phyloP scores from a whole-genome alignment of 192 early-diverging fungal species.

The Coemansia sp. region DNA sequence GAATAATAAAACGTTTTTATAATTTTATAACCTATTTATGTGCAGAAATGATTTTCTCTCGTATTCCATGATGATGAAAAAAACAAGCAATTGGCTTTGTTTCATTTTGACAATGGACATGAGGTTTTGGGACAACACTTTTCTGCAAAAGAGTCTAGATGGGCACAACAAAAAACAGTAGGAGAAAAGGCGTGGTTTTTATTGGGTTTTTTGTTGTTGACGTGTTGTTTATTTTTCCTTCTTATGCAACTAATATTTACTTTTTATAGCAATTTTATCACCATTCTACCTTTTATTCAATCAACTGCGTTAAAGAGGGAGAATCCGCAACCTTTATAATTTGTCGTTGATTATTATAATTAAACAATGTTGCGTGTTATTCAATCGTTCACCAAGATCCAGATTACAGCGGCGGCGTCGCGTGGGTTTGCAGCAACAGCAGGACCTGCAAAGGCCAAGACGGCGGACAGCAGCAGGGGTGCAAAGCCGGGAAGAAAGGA shows the following conservation, averaged over 20 bases:
- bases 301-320: too few species aligned
- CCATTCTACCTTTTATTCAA: too few species aligned
- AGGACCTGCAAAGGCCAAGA: neutral
- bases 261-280: neutral
- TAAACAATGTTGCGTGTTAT: constrained; percentile 17
- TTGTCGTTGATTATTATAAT: too few species aligned
- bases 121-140: neutral
- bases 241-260: neutral
- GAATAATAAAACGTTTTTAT: neutral
- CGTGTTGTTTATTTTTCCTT: too few species aligned
- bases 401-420: neutral
- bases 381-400: constrained; percentile 6
- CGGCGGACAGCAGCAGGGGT: neutral
- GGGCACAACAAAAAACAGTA: too few species aligned
- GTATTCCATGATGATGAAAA: neutral
- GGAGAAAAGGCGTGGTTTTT: too few species aligned
- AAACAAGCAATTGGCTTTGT: neutral
- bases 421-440: constrained; percentile 6
- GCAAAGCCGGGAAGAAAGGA: constrained; percentile 10
- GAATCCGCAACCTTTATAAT: too few species aligned
- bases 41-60: too few species aligned
- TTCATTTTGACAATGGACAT: neutral
- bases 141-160: too few species aligned
- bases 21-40: too few species aligned
- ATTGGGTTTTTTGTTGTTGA: too few species aligned